Conservation (phyloP, 1,139 yeast genomes). For the Debaryomyces sp. region DNA sequence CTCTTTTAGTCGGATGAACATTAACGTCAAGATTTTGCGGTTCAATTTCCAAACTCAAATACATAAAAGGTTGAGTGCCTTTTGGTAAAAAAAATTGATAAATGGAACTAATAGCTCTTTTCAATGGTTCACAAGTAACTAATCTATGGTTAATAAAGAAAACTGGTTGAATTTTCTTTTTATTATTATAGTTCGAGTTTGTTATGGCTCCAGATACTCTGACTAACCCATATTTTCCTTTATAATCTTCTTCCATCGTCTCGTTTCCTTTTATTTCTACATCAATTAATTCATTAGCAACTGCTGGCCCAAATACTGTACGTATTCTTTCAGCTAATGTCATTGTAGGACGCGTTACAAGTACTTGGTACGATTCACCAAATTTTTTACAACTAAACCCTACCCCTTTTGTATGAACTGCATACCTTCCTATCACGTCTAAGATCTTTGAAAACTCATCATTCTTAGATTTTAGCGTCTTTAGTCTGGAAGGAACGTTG, state of each 20-base stretch:
- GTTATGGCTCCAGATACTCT: constrained; percentile 64
- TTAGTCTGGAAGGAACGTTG: constrained; percentile 78
- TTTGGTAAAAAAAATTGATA: constrained; percentile 75
- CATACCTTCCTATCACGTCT: constrained; percentile 84
- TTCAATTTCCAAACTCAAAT: constrained; percentile 63
- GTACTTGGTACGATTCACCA: constrained; percentile 64
- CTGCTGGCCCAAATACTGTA: constrained; percentile 66
- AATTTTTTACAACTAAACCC: constrained; percentile 80
- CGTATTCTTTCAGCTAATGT: constrained; percentile 69
- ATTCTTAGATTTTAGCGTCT: constrained; percentile 63
- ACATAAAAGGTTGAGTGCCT: constrained; percentile 79
- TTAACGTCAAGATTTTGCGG: constrained; percentile 86
- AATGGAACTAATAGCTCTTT: constrained; percentile 66
- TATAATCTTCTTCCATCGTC: constrained; percentile 9
- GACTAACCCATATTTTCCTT: constrained; percentile 46
- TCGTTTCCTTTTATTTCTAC: constrained; percentile 32
- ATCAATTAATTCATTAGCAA: constrained; percentile 67
- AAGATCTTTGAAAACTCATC: constrained; percentile 80
- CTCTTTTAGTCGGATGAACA: constrained; percentile 94
- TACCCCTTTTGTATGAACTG: constrained; percentile 69
- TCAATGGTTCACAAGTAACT: constrained; percentile 80
- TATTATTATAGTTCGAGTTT: constrained; percentile 70
- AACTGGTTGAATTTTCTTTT: constrained; percentile 67
- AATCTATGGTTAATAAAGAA: constrained; percentile 85
- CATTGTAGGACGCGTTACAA: constrained; percentile 53